phyloP scores from a whole-genome alignment of 768 basidiomycete genomes.

The Daedaleopsis sinensis region DNA sequence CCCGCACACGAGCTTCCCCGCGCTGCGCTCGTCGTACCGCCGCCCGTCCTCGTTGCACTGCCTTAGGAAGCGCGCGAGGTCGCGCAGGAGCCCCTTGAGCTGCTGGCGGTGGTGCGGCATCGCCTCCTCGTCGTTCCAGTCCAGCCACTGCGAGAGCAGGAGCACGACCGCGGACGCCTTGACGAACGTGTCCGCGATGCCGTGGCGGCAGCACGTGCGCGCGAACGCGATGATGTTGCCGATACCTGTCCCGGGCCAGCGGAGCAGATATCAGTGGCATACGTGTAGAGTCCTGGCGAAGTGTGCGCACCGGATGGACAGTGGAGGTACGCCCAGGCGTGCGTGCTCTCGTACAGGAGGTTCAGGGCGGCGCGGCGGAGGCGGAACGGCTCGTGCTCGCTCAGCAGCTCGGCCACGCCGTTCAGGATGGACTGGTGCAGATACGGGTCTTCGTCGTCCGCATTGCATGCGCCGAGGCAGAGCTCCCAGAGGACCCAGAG shows the following conservation, averaged over 20 bases:
- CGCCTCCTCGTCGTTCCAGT: neutral
- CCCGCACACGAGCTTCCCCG: neutral
- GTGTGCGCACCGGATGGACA: slow-evolving; percentile 4
- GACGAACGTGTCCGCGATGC: slow-evolving; percentile 3
- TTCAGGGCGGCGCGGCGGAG: slow-evolving; percentile 12
- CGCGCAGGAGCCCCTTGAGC: slow-evolving; percentile 3
- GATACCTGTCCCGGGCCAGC: neutral
- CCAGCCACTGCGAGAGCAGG: neutral
- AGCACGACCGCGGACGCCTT: slow-evolving; percentile 1
- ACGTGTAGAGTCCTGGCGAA: no score
- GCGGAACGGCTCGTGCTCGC: slow-evolving; percentile 6
- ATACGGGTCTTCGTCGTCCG: neutral
- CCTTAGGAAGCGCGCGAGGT: slow-evolving; percentile 6
- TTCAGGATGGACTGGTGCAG: neutral
- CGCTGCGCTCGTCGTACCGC: neutral
- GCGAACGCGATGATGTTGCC: slow-evolving; percentile 5
- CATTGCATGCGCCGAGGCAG: neutral
- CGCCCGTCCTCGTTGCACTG: neutral
- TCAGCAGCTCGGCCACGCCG: slow-evolving; percentile 6
- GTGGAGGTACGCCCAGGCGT: slow-evolving; percentile 4
- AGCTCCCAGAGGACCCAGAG: slow-evolving; percentile 13
- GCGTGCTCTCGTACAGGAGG: slow-evolving; percentile 7
- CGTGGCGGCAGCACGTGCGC: neutral
- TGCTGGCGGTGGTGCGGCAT: neutral
- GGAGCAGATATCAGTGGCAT: no score